These are phyloP conservation scores for Calamus simplicifolius DNA, from an alignment of 176 grass and related monocot species.

Conservation along the genomic window DNA sequence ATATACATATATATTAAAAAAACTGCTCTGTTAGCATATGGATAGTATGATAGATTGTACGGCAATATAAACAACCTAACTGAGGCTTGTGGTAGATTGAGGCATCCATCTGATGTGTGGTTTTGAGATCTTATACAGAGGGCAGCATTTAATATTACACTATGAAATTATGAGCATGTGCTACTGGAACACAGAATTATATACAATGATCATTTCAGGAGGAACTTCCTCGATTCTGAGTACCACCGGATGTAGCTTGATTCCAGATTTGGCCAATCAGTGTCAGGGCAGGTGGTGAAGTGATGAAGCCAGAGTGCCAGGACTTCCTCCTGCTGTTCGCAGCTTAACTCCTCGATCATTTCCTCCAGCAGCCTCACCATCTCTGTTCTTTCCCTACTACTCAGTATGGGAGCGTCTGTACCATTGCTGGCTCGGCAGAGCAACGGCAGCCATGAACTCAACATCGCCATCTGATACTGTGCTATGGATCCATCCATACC, in stretches of 20 bases:
- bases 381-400: slow-evolving; percentile 52
- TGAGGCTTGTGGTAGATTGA: too few relatives aligned
- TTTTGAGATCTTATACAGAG: too few relatives aligned
- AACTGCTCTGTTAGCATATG: too few relatives aligned
- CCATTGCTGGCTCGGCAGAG: slow-evolving; percentile 67
- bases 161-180: too few relatives aligned
- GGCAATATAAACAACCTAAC: too few relatives aligned
- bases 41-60: too few relatives aligned
- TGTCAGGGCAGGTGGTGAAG: slow-evolving; percentile 49
- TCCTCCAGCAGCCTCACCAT: slow-evolving; percentile 58
- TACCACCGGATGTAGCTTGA: slow-evolving; percentile 67
- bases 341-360: slow-evolving; percentile 50
- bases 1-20: too few relatives aligned
- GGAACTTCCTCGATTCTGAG: slow-evolving; percentile 46
- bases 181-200: too few relatives aligned
- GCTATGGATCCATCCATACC: slow-evolving; percentile 9
- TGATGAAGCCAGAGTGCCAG: slow-evolving; percentile 79
- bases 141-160: too few relatives aligned
- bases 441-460: slow-evolving; percentile 71
- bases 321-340: slow-evolving; percentile 65
- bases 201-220: slow-evolving; percentile 16
- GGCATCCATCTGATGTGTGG: too few relatives aligned
- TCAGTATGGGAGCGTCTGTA: slow-evolving; percentile 45
- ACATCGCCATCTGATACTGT: slow-evolving; percentile 29
- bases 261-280: slow-evolving; percentile 91